Base-by-base conservation (phyloP, 1,284 basidiomycete genomes). In the Violaceomyces palustris region DNA sequence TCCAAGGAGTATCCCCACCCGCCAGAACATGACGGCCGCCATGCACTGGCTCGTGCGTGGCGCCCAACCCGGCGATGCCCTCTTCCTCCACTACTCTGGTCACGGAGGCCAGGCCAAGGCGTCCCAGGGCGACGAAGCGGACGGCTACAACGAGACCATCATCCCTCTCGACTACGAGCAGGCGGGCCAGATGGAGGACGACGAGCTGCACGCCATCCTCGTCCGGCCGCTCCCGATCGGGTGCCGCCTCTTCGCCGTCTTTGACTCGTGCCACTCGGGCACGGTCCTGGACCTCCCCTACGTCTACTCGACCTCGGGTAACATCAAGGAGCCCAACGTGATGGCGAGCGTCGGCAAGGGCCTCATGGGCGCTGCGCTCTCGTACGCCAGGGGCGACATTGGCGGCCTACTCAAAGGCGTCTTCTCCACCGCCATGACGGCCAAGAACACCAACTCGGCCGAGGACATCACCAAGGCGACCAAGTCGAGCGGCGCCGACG, bases 291-390 rank as follows among this genome's bases (percentile, higher is more conserved):
- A 71, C 54, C 56, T 75, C 53, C 69, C 69, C 27, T 73, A 64
- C 45, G 67, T 69, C 31, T 94, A 93, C 76, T 85, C 87, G 23
- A 92, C 88, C 6, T 87, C 92, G 74, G 90, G 90, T 42, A 91
- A 87, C 69, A 78, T 94, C 74, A 94, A 94, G 74, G 89, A 92
- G 69, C 87, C 89, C 25, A 91, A 92, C 72, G 54, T 71, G 18
- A 43, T 62, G 14, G 61, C 62, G 22, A 56, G 56, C 33, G 67
- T 72, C 19, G 71, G 71, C 34, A 72, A 71, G 35, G 69, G 68
- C 10, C 31, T 73, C 15, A 49, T 72, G 37, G 54, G 52, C 35
- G 84, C 85, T 5, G 80, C 85, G 3, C 74, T 79, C 26, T 82
- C 86, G 8, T 89, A 87, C 63, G 80, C 85, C 15, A 79, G 79